Conservation (phyloP, 1,284 basidiomycete genomes). For the Ceratobasidium theobromae region DNA sequence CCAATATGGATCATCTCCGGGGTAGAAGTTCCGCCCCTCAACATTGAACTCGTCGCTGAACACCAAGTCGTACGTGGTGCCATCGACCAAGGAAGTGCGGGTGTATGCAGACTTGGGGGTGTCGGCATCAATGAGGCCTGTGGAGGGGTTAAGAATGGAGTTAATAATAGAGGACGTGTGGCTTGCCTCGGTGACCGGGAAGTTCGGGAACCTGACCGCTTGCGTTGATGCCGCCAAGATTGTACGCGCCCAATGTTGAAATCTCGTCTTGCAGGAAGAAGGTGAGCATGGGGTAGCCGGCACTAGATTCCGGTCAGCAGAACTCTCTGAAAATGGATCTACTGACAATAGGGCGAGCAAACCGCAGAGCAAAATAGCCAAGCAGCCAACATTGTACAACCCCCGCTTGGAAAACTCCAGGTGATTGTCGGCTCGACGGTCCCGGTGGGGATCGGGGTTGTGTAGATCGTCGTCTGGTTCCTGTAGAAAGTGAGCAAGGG, state of each 20-base stretch:
- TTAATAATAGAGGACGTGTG: too few species aligned
- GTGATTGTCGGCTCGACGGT: slow-evolving; percentile 60
- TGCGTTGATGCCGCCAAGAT: slow-evolving; percentile 78
- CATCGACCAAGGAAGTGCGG: slow-evolving; percentile 59
- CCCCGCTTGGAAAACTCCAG: slow-evolving; percentile 71
- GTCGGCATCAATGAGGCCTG: slow-evolving; percentile 60
- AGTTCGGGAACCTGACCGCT: slow-evolving; percentile 66
- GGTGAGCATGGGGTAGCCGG: slow-evolving; percentile 78
- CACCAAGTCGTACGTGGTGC: slow-evolving; percentile 61
- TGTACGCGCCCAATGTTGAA: slow-evolving; percentile 66
- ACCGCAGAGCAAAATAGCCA: slow-evolving; percentile 61
- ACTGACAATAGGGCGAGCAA: slow-evolving; percentile 74
- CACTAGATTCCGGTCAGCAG: slow-evolving; percentile 42
- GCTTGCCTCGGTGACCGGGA: slow-evolving; percentile 52
- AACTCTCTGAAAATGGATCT: background rate
- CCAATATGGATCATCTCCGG: slow-evolving; percentile 64
- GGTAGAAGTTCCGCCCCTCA: slow-evolving; percentile 54
- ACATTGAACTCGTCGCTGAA: slow-evolving; percentile 66
- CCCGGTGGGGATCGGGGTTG: slow-evolving; percentile 59
- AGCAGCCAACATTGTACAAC: slow-evolving; percentile 73
- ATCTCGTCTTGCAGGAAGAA: slow-evolving; percentile 57
- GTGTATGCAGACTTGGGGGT: slow-evolving; percentile 64
- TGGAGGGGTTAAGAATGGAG: too few species aligned
- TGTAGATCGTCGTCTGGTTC: slow-evolving; percentile 43
- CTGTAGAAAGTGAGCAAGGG: background rate